Conservation (phyloP, 129 eudicot genomes). For the Escallonia herrerae region DNA sequence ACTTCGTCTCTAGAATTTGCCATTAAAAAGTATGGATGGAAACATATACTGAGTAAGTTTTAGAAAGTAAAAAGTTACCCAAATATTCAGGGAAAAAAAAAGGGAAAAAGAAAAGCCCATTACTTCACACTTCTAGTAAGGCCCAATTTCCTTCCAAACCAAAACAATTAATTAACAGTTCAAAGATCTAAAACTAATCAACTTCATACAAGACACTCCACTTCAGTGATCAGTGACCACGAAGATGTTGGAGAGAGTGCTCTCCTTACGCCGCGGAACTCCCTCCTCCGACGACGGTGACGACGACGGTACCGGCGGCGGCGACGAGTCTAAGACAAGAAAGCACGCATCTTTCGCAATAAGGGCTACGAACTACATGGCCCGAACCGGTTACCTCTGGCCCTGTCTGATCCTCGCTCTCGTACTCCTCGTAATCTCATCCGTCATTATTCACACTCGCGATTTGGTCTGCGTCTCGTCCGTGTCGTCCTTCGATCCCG, state of each 20-base stretch:
- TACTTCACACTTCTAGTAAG: not conserved
- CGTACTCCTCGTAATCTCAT: conserved; percentile 22
- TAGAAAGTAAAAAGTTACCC: too few relatives aligned
- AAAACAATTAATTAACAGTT: too few relatives aligned
- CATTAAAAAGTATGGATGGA: too few relatives aligned
- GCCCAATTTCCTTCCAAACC: too few relatives aligned
- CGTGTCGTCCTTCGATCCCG: conserved; percentile 52
- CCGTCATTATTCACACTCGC: conserved; percentile 39
- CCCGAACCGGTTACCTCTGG: conserved; percentile 59
- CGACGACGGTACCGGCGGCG: conserved; percentile 25
- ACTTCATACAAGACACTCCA: too few relatives aligned
- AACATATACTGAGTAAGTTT: too few relatives aligned
- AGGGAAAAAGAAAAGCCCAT: not conserved
- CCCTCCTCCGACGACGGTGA: too few relatives aligned
- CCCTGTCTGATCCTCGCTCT: conserved; percentile 31
- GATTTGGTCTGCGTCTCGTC: conserved; percentile 61
- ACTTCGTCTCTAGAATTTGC: too few relatives aligned
- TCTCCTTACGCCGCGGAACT: conserved; percentile 58
- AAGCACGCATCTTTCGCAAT: conserved; percentile 49
- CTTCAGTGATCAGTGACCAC: not conserved
- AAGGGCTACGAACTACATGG: conserved; percentile 41
- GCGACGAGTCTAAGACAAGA: conserved; percentile 71
- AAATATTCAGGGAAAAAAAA: too few relatives aligned
- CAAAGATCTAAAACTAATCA: too few relatives aligned
- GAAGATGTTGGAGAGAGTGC: conserved; percentile 55